Evolutionary conservation across 2,329 filamentous ascomycete species (phyloP), one percentile per base, ranked within the genome.

Genomic region (Pseudogymnoascus sp.): DNA sequence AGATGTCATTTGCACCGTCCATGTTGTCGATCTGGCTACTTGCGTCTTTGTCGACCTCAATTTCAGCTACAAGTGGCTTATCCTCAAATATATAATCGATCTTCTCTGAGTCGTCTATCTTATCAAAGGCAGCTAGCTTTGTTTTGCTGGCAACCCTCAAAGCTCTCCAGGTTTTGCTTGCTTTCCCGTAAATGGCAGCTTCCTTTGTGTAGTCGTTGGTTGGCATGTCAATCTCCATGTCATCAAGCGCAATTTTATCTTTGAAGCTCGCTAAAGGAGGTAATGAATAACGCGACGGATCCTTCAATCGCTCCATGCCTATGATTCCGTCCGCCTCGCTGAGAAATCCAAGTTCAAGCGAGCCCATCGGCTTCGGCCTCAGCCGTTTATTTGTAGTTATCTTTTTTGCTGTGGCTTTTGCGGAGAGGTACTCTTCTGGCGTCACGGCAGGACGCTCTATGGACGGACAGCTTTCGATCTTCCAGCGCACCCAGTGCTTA

Each of bases 401-500:
- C 67, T 84, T 86, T 66, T 83, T 81, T 3, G 87, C 87, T 52
- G 83, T 79, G 31, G 81, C 78, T 72, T 88, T 89, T 23, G 92
- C 88, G 61, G 86, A 82, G 39, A 86, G 75, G 72, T 92, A 93
- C 55, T 88, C 83, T 29, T 83, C 76, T 0, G 87, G 81, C 2
- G 87, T 81, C 31, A 97, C 82, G 10, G 90, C 79, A 21, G 89
- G 84, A 64, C 85, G 83, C 71, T 92, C 87, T 70, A 99, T 97
- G 5, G 88, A 84, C 23, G 91, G 91, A 73, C 94, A 99, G 68
- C 88, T 91, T 73, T 97, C 92, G 64, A 93, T 88, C 77, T 99
- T 99, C 94, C 94, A 99, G 66, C 92, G 88, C 49, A 95, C 92
- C 95, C 95, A 99, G 72, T 97, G 97, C 78, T 97, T 97, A 75